Evolutionary conservation across 2,329 filamentous ascomycete genomes (phyloP), one percentile per base, ranked within the genome.

Genomic region (Clonostachys sp.): DNA sequence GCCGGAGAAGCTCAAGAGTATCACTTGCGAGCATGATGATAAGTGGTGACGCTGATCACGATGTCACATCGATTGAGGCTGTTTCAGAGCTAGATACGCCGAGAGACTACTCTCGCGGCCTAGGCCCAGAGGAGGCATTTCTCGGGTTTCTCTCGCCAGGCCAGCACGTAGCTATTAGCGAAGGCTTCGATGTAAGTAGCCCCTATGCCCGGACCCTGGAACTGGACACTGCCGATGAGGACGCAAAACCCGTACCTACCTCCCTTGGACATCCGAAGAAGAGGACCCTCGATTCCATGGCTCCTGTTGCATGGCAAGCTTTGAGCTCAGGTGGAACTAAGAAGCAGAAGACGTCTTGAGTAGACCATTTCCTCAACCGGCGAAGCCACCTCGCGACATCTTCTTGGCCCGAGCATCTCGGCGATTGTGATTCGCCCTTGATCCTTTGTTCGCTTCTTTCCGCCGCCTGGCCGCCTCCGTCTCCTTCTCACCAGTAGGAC

Each of bases 121-220:
- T 30, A 30, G 24, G 24, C 24, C 24, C 24, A 30, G 24, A 30
- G 8, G 24, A 30, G 24, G 24, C 24, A 30, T 30, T 30, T 30
- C 24, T 30, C 9, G 24, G 24, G 9, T 30, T 30, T 30, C 24
- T 30, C 24, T 30, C 24, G 50, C 75, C 95, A 0, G 91, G 91
- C 14, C 96, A 91, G 90, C 90, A 89, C 59, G 83, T 95, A 47
- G 80, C 95, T 57, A 74, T 77, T 43, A 67, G 72, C 6, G 77
- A 80, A 44, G 71, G 91, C 36, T 77, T 71, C 18, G 8, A 33
- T 17, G 17, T 16, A 13, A 38, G 14, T 13, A 95, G 91, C 57
- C 75, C 91, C 51, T 96, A 94, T 58, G 90, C 95, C 58, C 95
- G 91, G 91, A 90, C 95, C 49, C 83, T 95, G 6, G 88, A 96